These are phyloP conservation scores for Eutypa lata DNA, from an alignment of 2,329 filamentous ascomycete species.

Conservation along the genomic window DNA sequence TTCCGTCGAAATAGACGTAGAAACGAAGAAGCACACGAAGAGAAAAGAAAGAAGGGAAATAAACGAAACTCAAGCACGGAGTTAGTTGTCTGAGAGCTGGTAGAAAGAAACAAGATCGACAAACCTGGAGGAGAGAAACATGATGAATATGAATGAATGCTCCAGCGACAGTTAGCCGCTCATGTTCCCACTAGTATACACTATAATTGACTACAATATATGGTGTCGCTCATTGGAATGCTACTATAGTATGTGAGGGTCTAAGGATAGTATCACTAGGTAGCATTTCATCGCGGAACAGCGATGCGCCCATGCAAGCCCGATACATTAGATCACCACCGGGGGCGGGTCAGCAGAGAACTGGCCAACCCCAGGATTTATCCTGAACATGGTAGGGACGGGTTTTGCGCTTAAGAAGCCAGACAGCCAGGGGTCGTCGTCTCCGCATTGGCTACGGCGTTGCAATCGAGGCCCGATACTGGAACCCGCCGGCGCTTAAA, in stretches of 20 bases:
- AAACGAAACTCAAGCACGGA: slow-evolving; percentile 7
- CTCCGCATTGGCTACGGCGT: not conserved
- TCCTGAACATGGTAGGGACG: not conserved
- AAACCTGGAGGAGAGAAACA: slow-evolving; percentile 9
- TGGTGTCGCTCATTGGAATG: slow-evolving; percentile 1
- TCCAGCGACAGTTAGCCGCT: slow-evolving; percentile 9
- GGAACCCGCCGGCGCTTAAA: not conserved
- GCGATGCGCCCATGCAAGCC: slow-evolving; percentile 12
- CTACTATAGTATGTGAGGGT: not conserved
- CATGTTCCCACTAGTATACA: slow-evolving; percentile 10
- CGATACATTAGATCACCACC: slow-evolving; percentile 1
- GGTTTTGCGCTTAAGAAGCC: not conserved
- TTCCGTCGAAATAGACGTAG: slow-evolving; percentile 9
- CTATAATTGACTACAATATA: slow-evolving; percentile 6
- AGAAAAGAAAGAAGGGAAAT: slow-evolving; percentile 6
- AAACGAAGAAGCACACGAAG: slow-evolving; percentile 9
- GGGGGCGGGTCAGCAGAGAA: not conserved
- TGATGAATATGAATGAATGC: slow-evolving; percentile 20
- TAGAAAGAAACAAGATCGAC: slow-evolving; percentile 11
- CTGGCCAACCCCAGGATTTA: not conserved
- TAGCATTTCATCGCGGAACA: not conserved
- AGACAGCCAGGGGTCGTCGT: not conserved
- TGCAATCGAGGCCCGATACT: not conserved
- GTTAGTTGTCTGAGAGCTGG: slow-evolving; percentile 12
- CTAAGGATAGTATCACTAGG: slow-evolving; percentile 6